Evolutionary conservation across 768 basidiomycete genomes (phyloP).

Genomic region (Naganishia kalamii): DNA sequence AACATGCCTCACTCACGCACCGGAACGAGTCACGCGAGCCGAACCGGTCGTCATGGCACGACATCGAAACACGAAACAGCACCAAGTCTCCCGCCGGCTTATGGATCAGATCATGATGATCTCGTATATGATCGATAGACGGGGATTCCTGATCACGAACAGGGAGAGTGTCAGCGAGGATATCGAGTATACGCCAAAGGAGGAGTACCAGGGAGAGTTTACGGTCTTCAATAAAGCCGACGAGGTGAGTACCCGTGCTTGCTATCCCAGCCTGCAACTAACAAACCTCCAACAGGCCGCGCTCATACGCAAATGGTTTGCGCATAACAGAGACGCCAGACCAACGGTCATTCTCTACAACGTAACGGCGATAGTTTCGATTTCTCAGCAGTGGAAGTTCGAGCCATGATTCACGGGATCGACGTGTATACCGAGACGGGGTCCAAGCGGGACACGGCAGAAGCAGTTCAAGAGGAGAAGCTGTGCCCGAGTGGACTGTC

Average conservation of each 20-base stretch:
- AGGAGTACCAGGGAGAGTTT: slow-evolving; percentile 95
- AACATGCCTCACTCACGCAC: slow-evolving; percentile 63
- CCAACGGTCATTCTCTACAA: slow-evolving; percentile 97
- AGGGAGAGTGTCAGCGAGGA: slow-evolving; percentile 95
- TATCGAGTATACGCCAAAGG: slow-evolving; percentile 97
- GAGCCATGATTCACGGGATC: slow-evolving; percentile 79
- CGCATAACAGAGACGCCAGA: slow-evolving; percentile 83
- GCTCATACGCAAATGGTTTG: slow-evolving; percentile 79
- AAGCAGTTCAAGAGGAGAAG: slow-evolving; percentile 88
- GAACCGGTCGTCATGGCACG: slow-evolving; percentile 98
- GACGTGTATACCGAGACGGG: slow-evolving; percentile 95
- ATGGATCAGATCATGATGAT: slow-evolving; percentile 99
- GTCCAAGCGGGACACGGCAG: slow-evolving; percentile 81
- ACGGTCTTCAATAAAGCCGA: slow-evolving; percentile 88
- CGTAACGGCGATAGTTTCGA: slow-evolving; percentile 99
- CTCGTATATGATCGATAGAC: slow-evolving; percentile 96
- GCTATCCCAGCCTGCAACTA: not conserved
- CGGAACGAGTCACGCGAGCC: slow-evolving; percentile 89
- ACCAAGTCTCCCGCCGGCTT: slow-evolving; percentile 93
- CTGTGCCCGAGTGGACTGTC: slow-evolving; percentile 98
- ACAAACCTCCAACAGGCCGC: slow-evolving; percentile 56
- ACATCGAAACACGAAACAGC: slow-evolving; percentile 99
- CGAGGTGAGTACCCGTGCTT: slow-evolving; percentile 58
- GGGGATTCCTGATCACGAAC: slow-evolving; percentile 92
- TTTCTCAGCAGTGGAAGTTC: slow-evolving; percentile 88